These are phyloP conservation scores for Datura wrightii DNA, from an alignment of 257 asterid species.

Conservation along the genomic window DNA sequence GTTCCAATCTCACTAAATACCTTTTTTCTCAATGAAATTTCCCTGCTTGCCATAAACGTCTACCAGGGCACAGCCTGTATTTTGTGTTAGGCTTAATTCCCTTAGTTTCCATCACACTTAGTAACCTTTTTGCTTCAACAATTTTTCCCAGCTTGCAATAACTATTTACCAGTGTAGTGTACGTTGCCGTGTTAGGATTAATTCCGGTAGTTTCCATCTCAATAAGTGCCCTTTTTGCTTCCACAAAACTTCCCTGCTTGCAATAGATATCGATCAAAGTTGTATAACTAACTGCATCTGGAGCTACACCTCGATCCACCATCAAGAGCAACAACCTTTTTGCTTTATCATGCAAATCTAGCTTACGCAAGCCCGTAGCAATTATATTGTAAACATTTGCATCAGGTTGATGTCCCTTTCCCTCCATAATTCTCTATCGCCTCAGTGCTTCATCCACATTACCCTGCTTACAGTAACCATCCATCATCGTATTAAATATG, in stretches of 20 bases:
- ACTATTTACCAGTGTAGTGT: slow-evolving; percentile 30
- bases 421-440: slow-evolving; percentile 64
- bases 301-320: slow-evolving; percentile 62
- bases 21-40: background rate
- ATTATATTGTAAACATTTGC: slow-evolving; percentile 60
- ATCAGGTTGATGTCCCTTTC: slow-evolving; percentile 71
- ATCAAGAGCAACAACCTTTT: slow-evolving; percentile 59
- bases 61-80: background rate
- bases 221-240: slow-evolving; percentile 45
- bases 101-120: background rate
- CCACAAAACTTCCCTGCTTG: slow-evolving; percentile 75
- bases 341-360: slow-evolving; percentile 66
- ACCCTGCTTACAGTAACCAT: slow-evolving; percentile 81
- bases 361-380: slow-evolving; percentile 66
- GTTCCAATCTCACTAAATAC: slow-evolving; percentile 35
- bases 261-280: slow-evolving; percentile 63
- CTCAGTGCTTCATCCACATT: slow-evolving; percentile 69
- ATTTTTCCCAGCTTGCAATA: background rate
- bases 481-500: slow-evolving; percentile 73
- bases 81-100: background rate
- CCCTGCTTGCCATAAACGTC: background rate
- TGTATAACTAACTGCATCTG: slow-evolving; percentile 45
- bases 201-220: slow-evolving; percentile 47
- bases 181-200: slow-evolving; percentile 40
- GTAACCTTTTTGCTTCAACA: background rate